Evolutionary conservation across 1,284 basidiomycete genomes (phyloP).

Genomic region (Stygiomarasmius scandens): DNA sequence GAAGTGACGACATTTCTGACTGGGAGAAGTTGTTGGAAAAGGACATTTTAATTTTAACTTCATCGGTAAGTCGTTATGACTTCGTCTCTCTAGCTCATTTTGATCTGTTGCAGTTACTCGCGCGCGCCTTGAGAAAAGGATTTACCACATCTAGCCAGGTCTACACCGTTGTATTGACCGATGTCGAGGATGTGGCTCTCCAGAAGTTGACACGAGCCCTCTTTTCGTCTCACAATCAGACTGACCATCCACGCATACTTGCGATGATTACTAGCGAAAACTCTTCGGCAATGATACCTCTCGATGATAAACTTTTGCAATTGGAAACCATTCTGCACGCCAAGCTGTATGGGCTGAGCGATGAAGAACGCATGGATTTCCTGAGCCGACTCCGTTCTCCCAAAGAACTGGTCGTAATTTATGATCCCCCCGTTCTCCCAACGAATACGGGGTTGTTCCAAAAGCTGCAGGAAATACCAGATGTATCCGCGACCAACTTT

Average conservation of each 20-base stretch:
- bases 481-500: slow-evolving; percentile 32
- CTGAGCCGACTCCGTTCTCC: slow-evolving; percentile 23
- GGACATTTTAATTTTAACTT: slow-evolving; percentile 40
- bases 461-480: slow-evolving; percentile 29
- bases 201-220: slow-evolving; percentile 14
- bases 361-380: slow-evolving; percentile 31
- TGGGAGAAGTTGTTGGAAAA: slow-evolving; percentile 34
- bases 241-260: slow-evolving; percentile 38
- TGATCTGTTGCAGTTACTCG: not conserved
- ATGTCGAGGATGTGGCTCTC: not conserved
- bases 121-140: not conserved
- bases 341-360: slow-evolving; percentile 36
- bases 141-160: not conserved
- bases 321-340: slow-evolving; percentile 43
- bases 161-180: not conserved
- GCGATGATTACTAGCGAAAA: slow-evolving; percentile 43
- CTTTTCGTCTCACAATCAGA: slow-evolving; percentile 14
- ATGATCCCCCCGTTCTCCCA: slow-evolving; percentile 30
- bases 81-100: no score
- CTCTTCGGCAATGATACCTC: slow-evolving; percentile 40
- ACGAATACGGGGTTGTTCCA: slow-evolving; percentile 35
- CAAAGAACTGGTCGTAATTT: slow-evolving; percentile 49
- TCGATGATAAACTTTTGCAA: slow-evolving; percentile 42
- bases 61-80: slow-evolving; percentile 32
- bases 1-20: slow-evolving; percentile 18